phyloP scores from a whole-genome alignment of 2,329 filamentous ascomycete species.

The Ascochyta koolunga region DNA sequence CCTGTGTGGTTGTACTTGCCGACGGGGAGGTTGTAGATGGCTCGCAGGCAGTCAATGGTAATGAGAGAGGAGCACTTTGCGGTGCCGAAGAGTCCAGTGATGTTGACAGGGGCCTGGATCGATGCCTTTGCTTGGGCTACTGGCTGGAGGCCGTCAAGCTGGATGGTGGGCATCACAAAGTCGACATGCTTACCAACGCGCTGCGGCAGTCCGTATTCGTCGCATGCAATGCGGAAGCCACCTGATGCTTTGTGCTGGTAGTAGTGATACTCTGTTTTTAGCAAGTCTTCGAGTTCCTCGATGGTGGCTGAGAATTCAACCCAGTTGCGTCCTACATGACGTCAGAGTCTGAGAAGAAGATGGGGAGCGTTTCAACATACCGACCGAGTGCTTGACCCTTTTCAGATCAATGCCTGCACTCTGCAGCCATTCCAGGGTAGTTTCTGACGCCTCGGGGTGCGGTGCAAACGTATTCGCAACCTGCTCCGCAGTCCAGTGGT shows the following conservation, averaged over 20 bases:
- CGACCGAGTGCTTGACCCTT: constrained; percentile 19
- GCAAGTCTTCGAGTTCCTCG: constrained; percentile 18
- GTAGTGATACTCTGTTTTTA: constrained; percentile 23
- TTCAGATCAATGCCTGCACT: constrained; percentile 18
- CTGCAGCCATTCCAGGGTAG: constrained; percentile 23
- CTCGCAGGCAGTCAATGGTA: constrained; percentile 24
- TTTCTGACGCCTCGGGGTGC: constrained; percentile 15
- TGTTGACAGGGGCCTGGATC: constrained; percentile 10
- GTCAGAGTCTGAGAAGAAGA: not conserved
- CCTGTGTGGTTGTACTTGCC: constrained; percentile 23
- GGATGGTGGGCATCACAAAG: constrained; percentile 24
- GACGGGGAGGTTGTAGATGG: constrained; percentile 26
- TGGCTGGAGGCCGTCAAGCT: constrained; percentile 22
- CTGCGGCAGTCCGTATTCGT: constrained; percentile 22
- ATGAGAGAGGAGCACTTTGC: constrained; percentile 18
- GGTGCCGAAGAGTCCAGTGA: constrained; percentile 12
- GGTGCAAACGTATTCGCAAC: constrained; percentile 26
- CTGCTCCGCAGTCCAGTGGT: constrained; percentile 21
- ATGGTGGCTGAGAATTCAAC: constrained; percentile 14
- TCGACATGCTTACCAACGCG: constrained; percentile 24
- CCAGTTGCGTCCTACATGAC: constrained; percentile 16
- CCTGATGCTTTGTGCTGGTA: constrained; percentile 23
- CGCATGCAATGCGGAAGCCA: constrained; percentile 22
- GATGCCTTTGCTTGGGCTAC: constrained; percentile 13
- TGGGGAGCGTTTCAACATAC: not conserved